A percentile compares a stretch with the other conserved stretches of the same genome.
Evolutionary conservation across 1,284 basidiomycete genomes (phyloP).

Genomic region (Entoloma clypeatum): DNA sequence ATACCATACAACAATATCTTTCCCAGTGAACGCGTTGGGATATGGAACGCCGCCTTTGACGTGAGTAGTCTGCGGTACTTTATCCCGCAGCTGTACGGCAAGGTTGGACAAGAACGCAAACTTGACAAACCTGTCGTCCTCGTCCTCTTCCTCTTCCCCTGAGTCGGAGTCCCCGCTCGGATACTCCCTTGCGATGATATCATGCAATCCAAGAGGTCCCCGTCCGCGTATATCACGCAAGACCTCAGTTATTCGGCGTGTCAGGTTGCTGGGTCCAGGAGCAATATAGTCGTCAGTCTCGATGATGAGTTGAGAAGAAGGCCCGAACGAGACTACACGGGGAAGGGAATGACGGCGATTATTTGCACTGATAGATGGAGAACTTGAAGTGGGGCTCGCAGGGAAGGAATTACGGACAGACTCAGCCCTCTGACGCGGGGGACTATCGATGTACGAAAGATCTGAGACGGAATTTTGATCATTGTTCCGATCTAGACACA

Average conservation of each 20-base stretch:
- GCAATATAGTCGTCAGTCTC: neutral
- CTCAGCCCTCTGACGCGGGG: neutral
- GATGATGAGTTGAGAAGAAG: slow-evolving; percentile 6
- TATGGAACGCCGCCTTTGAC: slow-evolving; percentile 90
- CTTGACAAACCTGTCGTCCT: slow-evolving; percentile 80
- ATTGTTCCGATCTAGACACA: neutral
- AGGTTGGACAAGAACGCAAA: slow-evolving; percentile 85
- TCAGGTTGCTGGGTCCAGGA: slow-evolving; percentile 15
- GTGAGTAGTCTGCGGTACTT: slow-evolving; percentile 81
- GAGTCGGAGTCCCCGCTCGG: too few species aligned
- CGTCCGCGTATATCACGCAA: slow-evolving; percentile 30
- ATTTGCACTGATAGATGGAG: slow-evolving; percentile 6
- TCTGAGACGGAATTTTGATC: slow-evolving; percentile 18
- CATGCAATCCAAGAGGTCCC: slow-evolving; percentile 35
- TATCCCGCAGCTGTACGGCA: slow-evolving; percentile 83
- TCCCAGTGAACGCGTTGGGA: slow-evolving; percentile 84
- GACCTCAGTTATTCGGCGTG: slow-evolving; percentile 30
- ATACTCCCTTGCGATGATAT: slow-evolving; percentile 42
- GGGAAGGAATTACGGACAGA: neutral
- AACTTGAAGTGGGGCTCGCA: slow-evolving; percentile 6
- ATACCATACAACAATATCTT: slow-evolving; percentile 83
- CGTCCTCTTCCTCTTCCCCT: slow-evolving; percentile 69
- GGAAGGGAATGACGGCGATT: neutral
- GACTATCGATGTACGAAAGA: slow-evolving; percentile 16
- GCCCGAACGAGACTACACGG: neutral